Base-by-base conservation (phyloP, 2,329 filamentous ascomycete species). In the Podosphaera fusca region DNA sequence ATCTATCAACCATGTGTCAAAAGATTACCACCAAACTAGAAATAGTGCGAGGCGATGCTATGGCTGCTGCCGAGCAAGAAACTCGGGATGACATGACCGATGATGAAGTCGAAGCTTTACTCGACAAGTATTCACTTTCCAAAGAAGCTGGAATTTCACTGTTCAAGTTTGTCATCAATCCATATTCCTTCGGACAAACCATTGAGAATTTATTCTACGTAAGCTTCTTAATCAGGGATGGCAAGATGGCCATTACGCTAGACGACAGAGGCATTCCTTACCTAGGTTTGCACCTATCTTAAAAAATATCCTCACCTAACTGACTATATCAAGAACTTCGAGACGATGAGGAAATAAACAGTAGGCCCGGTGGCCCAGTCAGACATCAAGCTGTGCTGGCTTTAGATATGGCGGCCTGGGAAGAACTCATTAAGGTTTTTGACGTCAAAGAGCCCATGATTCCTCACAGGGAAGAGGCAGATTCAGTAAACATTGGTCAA, bases 151-250 rank as follows among this genome's bases (percentile, higher is more conserved):
- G 86, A 14, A 78, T 95, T 2, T 80, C 85, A 55, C 70, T 95
- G 10, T 84, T 95, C 68, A 81, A 84, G 56, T 96, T 95, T 63
- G 86, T 88, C 46, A 78, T 96, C 61, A 95, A 98, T 63, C 92
- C 92, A 0, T 73, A 73, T 45, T 94, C 87, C 0, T 98, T 96
- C 64, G 87, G 87, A 0, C 92, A 98, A 69, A 95, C 88, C 0
- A 82, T 98, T 5, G 92, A 98, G 68, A 98, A 98, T 64, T 74
- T 98, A 64, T 98, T 98, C 69, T 96, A 96, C 67, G 79, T 95
- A 63, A 94, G 87, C 67, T 98, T 98, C 66, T 72, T 98, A 59
- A 87, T 96, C 59, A 81, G 86, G 58, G 92, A 98, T 69, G 88
- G 88, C 9, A 80, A 78, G 59, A 78, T 88, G 4, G 80, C 79